Base-by-base conservation (phyloP, 208 protist species). In the Porcisia deanei region DNA sequence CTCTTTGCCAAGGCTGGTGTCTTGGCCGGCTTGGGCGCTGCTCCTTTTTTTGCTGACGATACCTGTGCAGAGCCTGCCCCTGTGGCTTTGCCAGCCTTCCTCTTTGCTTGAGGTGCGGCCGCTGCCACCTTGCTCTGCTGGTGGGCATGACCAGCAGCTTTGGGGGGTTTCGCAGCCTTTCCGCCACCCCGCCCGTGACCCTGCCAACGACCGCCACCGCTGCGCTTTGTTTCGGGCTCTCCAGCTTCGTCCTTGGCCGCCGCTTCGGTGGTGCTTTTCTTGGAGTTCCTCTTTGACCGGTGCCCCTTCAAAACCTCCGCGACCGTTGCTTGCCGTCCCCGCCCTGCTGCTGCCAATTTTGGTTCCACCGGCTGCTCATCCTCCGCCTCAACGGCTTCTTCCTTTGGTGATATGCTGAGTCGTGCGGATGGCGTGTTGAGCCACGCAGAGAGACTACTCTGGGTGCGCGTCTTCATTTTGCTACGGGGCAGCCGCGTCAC, bases 391-490 rank as follows among this genome's bases (percentile, higher is more conserved):
- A 9, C 59, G 55, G 30, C 37, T 54, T 58, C 54, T 34, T 49
- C 79, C 67, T 53, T 34, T n/a, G 18, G 25, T 14, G 67, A 14
- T 18, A 14, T 47, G 71, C 54, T 68, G 57, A 87, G 67, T 60
- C 76, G 75, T 30, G 78, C 80, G 45, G 83, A 75, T 34, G 92
- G 92, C 20, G 85, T 83, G 82, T 83, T 89, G 43, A 97, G 83
- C 91, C 93, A 97, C 39, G 92, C 93, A 0, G 90, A 93, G 10
- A 97, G 83, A 70, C 72, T 87, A 66, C 69, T 82, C 59, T 92
- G 89, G 8, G 78, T 59, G 57, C 85, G 86, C 25, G 89, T 82
- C 73, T 83, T 87, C 0, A 39, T 59, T 55, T 91, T 91, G n/a
- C 7, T 75, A 69, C 85, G 85, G 39, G 60, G 67, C 73, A 82